Evolutionary conservation across 2,329 filamentous ascomycete species (phyloP).

Genomic region (Cercospora sp.): DNA sequence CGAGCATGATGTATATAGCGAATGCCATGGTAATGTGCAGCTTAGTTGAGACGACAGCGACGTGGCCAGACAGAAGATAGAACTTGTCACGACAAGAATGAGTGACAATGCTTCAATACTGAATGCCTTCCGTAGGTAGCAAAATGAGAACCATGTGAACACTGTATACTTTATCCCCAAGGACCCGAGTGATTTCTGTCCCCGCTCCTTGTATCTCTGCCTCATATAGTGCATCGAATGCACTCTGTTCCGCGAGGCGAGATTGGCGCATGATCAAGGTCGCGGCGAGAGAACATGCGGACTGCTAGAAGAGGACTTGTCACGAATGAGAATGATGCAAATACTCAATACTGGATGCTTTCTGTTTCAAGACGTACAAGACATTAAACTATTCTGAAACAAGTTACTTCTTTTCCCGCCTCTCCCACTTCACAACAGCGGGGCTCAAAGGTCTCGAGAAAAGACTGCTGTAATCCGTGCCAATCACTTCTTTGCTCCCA

Average conservation of each 20-base stretch:
- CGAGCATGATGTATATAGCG: neutral
- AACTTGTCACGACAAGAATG: neutral
- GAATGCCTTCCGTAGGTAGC: neutral
- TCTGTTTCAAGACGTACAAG: neutral
- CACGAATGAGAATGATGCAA: neutral
- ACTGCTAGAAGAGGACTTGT: neutral
- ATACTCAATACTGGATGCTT: neutral
- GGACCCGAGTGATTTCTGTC: no score
- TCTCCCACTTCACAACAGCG: slow-evolving; percentile 71
- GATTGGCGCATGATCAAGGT: no score
- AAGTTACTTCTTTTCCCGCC: slow-evolving; percentile 48
- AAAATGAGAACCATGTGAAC: neutral
- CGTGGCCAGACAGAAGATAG: neutral
- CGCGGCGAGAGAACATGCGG: no score
- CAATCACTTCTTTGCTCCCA: slow-evolving; percentile 67
- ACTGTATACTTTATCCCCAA: no score
- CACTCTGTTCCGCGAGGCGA: no score
- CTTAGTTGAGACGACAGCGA: neutral
- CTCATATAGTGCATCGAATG: no score
- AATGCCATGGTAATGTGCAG: neutral
- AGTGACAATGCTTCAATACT: neutral
- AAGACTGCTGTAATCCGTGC: slow-evolving; percentile 63
- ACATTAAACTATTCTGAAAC: neutral
- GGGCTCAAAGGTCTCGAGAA: slow-evolving; percentile 49
- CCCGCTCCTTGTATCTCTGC: no score